phyloP scores from a whole-genome alignment of 2,329 filamentous ascomycete species.

The Canariomyces notabilis region DNA sequence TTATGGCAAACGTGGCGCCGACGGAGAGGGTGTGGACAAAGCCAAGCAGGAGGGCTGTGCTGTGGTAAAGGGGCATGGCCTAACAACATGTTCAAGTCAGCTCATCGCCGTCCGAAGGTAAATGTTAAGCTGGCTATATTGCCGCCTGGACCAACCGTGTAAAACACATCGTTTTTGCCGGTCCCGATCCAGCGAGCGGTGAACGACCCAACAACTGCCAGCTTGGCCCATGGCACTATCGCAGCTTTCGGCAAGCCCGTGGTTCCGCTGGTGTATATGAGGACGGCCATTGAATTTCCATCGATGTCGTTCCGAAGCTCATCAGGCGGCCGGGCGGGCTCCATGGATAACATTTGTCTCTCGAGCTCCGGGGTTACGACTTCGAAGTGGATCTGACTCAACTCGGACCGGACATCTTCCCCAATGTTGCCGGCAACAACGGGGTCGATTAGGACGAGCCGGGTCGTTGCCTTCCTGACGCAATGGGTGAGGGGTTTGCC shows the following conservation, averaged over 20 bases:
- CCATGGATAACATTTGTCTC: conserved; percentile 45
- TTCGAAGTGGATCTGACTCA: conserved; percentile 52
- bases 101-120: background rate
- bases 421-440: conserved; percentile 51
- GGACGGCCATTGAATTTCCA: conserved; percentile 56
- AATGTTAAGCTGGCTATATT: background rate
- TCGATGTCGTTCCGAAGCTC: conserved; percentile 46
- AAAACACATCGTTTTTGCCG: conserved; percentile 62
- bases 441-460: conserved; percentile 65
- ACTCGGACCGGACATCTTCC: conserved; percentile 50
- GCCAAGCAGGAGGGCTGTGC: conserved; percentile 68
- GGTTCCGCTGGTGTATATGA: conserved; percentile 84
- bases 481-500: conserved; percentile 70
- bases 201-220: conserved; percentile 49
- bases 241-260: conserved; percentile 80
- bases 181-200: conserved; percentile 52
- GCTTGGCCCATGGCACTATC: conserved; percentile 68
- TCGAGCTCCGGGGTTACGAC: conserved; percentile 57
- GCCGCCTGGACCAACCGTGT: conserved; percentile 53
- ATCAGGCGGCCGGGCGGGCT: conserved; percentile 55
- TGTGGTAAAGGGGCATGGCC: conserved; percentile 89
- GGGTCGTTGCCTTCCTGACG: conserved; percentile 60
- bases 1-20: conserved; percentile 65
- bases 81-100: conserved; percentile 31
- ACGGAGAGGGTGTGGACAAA: conserved; percentile 55